These are phyloP conservation scores for Penicillium atrosanguineum DNA, from an alignment of 495 filamentous ascomycete species.

Conservation along the genomic window DNA sequence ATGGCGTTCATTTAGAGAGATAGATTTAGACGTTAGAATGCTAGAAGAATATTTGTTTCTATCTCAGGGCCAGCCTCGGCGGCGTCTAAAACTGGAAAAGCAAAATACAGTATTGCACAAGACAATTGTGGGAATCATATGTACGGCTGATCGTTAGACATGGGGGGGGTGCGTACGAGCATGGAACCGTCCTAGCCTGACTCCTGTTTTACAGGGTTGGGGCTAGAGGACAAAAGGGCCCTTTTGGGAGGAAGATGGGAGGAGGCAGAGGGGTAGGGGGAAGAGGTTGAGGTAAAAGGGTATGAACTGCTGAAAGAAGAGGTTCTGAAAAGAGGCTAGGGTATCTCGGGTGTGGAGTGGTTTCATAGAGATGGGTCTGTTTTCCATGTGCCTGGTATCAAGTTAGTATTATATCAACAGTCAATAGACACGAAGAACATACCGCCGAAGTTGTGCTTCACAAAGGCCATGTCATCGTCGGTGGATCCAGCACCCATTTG, in stretches of 20 bases:
- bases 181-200: neutral
- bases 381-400: constrained; percentile 34
- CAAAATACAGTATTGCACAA: constrained; percentile 10
- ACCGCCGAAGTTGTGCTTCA: constrained; percentile 98
- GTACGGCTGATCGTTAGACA: constrained; percentile 16
- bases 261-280: neutral
- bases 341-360: neutral
- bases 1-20: neutral
- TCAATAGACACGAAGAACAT: constrained; percentile 7
- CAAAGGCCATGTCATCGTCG: constrained; percentile 96
- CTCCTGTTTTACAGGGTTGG: neutral
- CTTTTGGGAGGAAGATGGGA: neutral
- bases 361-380: constrained; percentile 36
- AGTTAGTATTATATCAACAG: constrained; percentile 11
- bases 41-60: neutral
- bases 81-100: neutral
- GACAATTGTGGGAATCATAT: constrained; percentile 17
- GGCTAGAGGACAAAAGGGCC: neutral
- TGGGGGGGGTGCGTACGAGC: constrained; percentile 8
- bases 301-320: neutral
- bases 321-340: neutral
- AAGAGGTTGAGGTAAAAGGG: neutral
- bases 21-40: neutral
- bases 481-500: constrained; percentile 91
- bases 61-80: neutral